phyloP scores from a whole-genome alignment of 768 basidiomycete species.

The Ramaria sp. region DNA sequence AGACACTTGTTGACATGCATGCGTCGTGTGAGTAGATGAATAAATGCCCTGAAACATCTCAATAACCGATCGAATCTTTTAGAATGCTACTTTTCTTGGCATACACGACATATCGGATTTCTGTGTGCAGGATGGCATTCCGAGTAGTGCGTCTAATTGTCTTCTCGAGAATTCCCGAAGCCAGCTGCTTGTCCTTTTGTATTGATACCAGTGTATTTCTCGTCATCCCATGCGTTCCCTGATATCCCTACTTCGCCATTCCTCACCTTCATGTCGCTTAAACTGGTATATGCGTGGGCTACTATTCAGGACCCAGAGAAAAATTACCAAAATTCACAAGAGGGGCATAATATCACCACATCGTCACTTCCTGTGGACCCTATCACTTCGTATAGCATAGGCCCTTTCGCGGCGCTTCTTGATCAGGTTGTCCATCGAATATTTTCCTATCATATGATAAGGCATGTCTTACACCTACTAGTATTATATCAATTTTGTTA shows the following conservation, averaged over 20 bases:
- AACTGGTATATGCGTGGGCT: slow-evolving; percentile 33
- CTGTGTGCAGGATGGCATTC: slow-evolving; percentile 33
- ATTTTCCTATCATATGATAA: slow-evolving; percentile 46
- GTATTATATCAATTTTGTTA: slow-evolving; percentile 9
- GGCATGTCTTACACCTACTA: slow-evolving; percentile 27
- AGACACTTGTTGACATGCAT: slow-evolving; percentile 6
- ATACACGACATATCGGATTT: slow-evolving; percentile 46
- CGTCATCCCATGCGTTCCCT: neutral
- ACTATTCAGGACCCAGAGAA: slow-evolving; percentile 7
- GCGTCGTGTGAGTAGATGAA: neutral
- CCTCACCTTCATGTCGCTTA: slow-evolving; percentile 23
- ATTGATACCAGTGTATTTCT: neutral
- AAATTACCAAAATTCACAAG: slow-evolving; percentile 9
- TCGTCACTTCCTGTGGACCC: slow-evolving; percentile 31
- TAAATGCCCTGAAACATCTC: neutral
- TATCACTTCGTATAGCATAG: slow-evolving; percentile 43
- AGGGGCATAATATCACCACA: slow-evolving; percentile 19
- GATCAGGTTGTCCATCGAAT: slow-evolving; percentile 45
- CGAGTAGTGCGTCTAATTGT: slow-evolving; percentile 26
- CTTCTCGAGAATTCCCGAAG: slow-evolving; percentile 7
- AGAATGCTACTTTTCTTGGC: slow-evolving; percentile 55
- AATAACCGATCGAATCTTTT: neutral
- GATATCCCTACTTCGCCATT: neutral
- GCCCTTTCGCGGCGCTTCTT: slow-evolving; percentile 43
- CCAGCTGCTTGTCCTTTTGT: neutral